A percentile compares a stretch with the other conserved stretches of the same genome.
phyloP scores from a whole-genome alignment of 192 early-diverging fungal species.

The Pilaira anomala region DNA sequence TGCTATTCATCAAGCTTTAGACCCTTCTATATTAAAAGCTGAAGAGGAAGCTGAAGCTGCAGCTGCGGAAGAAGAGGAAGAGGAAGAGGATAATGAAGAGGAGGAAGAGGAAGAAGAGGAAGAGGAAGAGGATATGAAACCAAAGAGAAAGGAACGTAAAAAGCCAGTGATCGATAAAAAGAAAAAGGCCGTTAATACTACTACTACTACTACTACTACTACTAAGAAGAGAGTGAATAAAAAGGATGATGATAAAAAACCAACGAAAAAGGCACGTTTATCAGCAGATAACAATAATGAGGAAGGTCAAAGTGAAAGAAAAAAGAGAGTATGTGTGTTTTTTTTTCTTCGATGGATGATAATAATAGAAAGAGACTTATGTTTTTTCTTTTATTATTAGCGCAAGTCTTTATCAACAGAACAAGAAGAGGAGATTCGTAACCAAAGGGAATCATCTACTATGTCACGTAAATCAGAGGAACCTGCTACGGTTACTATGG shows the following conservation, averaged over 20 bases:
- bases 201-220: neutral
- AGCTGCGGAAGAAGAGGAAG: constrained; percentile 22
- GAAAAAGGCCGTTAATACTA: neutral
- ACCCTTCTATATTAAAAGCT: constrained; percentile 25
- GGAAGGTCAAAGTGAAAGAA: neutral
- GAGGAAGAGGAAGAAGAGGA: constrained; percentile 18
- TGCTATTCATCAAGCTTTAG: constrained; percentile 35
- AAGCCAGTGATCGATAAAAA: neutral
- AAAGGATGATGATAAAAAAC: constrained; percentile 12
- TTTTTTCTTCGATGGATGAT: neutral
- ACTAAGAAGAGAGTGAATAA: constrained; percentile 12
- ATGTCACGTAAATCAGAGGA: constrained; percentile 13
- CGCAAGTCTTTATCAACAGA: constrained; percentile 23
- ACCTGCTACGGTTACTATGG: neutral
- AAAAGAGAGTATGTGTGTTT: constrained; percentile 3
- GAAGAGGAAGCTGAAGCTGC: constrained; percentile 18
- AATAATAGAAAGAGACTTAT: constrained; percentile 2
- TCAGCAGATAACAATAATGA: constrained; percentile 1
- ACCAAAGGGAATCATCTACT: neutral
- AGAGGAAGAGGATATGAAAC: constrained; percentile 4
- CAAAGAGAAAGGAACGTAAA: constrained; percentile 8
- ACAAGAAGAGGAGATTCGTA: constrained; percentile 13
- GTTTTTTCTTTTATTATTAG: neutral
- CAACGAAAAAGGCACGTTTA: neutral
- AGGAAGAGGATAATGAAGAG: constrained; percentile 21